These are phyloP conservation scores for Aotearoamyces nothofagi DNA, from an alignment of 2,329 filamentous ascomycete genomes.

Conservation along the genomic window DNA sequence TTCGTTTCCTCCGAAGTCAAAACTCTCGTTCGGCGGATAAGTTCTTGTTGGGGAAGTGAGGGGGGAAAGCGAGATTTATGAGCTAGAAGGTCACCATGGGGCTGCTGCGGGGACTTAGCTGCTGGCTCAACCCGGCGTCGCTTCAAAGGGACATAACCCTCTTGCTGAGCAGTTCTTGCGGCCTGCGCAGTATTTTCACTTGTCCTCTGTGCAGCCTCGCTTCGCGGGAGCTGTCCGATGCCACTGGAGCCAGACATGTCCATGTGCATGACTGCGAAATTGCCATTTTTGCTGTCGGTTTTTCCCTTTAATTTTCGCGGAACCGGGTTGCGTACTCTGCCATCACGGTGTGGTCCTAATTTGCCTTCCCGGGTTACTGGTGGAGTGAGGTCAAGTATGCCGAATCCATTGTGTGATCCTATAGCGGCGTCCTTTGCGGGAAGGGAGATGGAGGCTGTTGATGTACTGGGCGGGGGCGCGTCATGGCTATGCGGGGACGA, in stretches of 20 bases:
- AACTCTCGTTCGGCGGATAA: slow-evolving; percentile 14
- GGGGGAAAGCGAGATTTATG: slow-evolving; percentile 10
- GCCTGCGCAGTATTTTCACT: slow-evolving; percentile 46
- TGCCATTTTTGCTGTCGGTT: slow-evolving; percentile 38
- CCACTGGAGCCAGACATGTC: slow-evolving; percentile 25
- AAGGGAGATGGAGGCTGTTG: background rate
- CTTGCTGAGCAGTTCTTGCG: slow-evolving; percentile 37
- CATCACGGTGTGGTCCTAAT: slow-evolving; percentile 26
- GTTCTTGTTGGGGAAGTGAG: slow-evolving; percentile 2
- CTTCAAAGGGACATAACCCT: slow-evolving; percentile 33
- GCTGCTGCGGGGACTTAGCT: slow-evolving; percentile 6
- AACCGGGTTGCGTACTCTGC: slow-evolving; percentile 38
- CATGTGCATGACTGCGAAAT: slow-evolving; percentile 50
- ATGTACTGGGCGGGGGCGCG: background rate
- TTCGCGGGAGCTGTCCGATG: slow-evolving; percentile 35
- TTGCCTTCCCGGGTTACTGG: slow-evolving; percentile 21
- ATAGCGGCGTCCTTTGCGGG: slow-evolving; percentile 27
- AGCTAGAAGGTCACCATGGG: slow-evolving; percentile 13
- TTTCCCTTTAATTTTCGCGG: slow-evolving; percentile 47
- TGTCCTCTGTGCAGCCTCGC: slow-evolving; percentile 43
- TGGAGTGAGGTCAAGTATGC: slow-evolving; percentile 38
- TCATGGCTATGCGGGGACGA: slow-evolving; percentile 1
- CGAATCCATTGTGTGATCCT: slow-evolving; percentile 32
- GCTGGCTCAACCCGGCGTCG: slow-evolving; percentile 15
- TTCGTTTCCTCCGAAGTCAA: slow-evolving; percentile 35